phyloP scores from a whole-genome alignment of 2,329 filamentous ascomycete species.

The Ophiocordyceps sinensis region DNA sequence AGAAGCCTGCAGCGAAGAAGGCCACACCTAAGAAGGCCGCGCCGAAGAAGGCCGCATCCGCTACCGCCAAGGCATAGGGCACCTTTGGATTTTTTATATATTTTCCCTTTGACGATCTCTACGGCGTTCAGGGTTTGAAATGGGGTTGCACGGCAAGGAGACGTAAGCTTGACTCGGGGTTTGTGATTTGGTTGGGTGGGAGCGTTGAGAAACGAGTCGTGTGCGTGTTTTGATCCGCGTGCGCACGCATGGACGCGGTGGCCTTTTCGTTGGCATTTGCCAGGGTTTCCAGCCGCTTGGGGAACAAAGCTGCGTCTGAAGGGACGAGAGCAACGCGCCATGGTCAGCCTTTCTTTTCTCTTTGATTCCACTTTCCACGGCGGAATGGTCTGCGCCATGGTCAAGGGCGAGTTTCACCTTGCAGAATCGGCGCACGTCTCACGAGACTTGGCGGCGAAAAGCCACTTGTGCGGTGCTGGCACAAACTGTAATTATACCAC shows the following conservation, averaged over 20 bases:
- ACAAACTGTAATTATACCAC: conserved; percentile 6
- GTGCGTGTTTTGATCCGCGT: conserved; percentile 5
- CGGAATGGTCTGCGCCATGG: not conserved
- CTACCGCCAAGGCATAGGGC: conserved; percentile 20
- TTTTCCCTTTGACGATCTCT: conserved; percentile 22
- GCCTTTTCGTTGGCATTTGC: conserved; percentile 4
- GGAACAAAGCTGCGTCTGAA: not conserved
- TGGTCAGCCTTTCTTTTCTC: not conserved
- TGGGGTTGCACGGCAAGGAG: conserved; percentile 5
- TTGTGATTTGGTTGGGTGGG: conserved; percentile 6
- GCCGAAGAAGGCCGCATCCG: conserved; percentile 25
- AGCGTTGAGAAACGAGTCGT: conserved; percentile 8
- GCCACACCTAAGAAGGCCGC: conserved; percentile 29
- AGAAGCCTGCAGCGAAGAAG: conserved; percentile 33
- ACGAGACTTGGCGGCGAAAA: not conserved
- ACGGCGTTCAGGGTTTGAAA: conserved; percentile 18
- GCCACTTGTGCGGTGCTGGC: not conserved
- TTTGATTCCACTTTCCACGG: not conserved
- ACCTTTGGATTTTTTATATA: conserved; percentile 4
- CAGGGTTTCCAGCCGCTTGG: not conserved
- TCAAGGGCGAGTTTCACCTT: not conserved
- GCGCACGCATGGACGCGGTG: conserved; percentile 6
- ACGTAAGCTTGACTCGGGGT: conserved; percentile 5
- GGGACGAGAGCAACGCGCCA: not conserved
- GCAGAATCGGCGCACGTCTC: not conserved